Evolutionary conservation across 352 stramenopile genomes (phyloP).

Genomic region (Hyaloperonospora brassicae): DNA sequence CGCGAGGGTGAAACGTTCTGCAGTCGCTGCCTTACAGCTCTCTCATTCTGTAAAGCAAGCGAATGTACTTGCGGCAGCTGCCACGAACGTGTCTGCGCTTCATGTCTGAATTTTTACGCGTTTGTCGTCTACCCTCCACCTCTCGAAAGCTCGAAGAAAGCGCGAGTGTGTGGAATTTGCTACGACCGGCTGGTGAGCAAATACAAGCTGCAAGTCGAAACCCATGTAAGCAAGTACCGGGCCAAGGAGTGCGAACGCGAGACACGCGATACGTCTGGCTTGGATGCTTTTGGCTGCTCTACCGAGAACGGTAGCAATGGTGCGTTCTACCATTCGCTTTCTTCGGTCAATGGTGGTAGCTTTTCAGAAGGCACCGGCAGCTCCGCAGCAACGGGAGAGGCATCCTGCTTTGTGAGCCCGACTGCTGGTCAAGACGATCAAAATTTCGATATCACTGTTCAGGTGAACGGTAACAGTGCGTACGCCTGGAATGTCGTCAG

Average conservation of each 20-base stretch:
- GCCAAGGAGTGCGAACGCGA: slow-evolving; percentile 38
- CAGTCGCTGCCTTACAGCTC: slow-evolving; percentile 48
- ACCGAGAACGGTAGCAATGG: slow-evolving; percentile 4
- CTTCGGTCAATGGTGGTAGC: slow-evolving; percentile 10
- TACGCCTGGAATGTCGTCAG: slow-evolving; percentile 67
- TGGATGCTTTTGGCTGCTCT: slow-evolving; percentile 6
- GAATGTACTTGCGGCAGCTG: slow-evolving; percentile 44
- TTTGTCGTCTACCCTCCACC: slow-evolving; percentile 68
- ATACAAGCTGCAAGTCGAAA: slow-evolving; percentile 60
- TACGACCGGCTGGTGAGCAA: slow-evolving; percentile 53
- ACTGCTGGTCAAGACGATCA: slow-evolving; percentile 11
- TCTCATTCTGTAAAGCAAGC: slow-evolving; percentile 18
- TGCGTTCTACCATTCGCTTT: slow-evolving; percentile 4
- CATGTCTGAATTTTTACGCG: slow-evolving; percentile 50
- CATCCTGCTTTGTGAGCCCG: slow-evolving; percentile 7
- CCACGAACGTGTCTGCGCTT: slow-evolving; percentile 51
- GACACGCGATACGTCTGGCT: slow-evolving; percentile 19
- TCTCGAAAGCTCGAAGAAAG: slow-evolving; percentile 51
- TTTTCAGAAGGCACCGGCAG: slow-evolving; percentile 4
- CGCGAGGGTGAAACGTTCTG: slow-evolving; percentile 52
- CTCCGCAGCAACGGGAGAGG: slow-evolving; percentile 2
- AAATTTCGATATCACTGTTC: slow-evolving; percentile 59
- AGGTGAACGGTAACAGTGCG: slow-evolving; percentile 41
- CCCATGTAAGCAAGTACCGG: slow-evolving; percentile 66
- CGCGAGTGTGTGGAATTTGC: slow-evolving; percentile 57